These are phyloP conservation scores for Moesziomyces parantarcticus DNA, from an alignment of 1,284 basidiomycete species.

Conservation along the genomic window DNA sequence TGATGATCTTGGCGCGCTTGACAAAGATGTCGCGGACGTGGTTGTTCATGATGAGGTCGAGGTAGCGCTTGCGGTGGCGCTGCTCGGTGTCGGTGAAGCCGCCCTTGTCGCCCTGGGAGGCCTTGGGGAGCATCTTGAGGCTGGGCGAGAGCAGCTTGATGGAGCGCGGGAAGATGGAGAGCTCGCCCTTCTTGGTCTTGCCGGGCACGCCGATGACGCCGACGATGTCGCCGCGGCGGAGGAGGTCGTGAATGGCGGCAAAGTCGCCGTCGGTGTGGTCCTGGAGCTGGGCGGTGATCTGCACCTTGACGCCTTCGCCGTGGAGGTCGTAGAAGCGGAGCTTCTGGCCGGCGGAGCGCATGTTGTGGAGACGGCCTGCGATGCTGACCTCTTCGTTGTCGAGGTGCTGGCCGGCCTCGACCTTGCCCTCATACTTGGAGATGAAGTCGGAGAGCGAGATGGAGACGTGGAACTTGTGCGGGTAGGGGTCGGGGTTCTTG, in stretches of 20 bases:
- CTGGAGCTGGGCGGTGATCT: slow-evolving; percentile 93
- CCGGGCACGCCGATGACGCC: slow-evolving; percentile 89
- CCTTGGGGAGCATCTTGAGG: slow-evolving; percentile 84
- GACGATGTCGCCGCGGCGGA: slow-evolving; percentile 95
- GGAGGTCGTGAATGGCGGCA: slow-evolving; percentile 80
- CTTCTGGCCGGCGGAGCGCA: slow-evolving; percentile 84
- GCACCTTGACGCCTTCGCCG: slow-evolving; percentile 90
- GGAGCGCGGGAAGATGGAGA: slow-evolving; percentile 84
- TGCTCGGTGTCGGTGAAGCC: slow-evolving; percentile 83
- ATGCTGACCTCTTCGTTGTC: slow-evolving; percentile 72
- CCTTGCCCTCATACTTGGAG: slow-evolving; percentile 76
- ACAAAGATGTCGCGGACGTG: slow-evolving; percentile 90
- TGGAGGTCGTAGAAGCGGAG: slow-evolving; percentile 95
- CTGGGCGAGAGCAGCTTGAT: slow-evolving; percentile 94
- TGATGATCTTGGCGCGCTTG: slow-evolving; percentile 74
- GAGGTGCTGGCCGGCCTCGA: slow-evolving; percentile 61
- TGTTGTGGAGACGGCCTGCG: slow-evolving; percentile 91
- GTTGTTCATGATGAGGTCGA: slow-evolving; percentile 96
- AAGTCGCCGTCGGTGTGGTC: slow-evolving; percentile 74
- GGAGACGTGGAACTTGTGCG: slow-evolving; percentile 97
- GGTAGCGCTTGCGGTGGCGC: slow-evolving; percentile 97
- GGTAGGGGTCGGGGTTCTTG: slow-evolving; percentile 86
- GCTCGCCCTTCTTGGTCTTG: slow-evolving; percentile 94
- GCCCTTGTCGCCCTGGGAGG: slow-evolving; percentile 73
- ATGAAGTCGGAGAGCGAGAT: slow-evolving; percentile 83